Evolutionary conservation across 2,329 filamentous ascomycete genomes (phyloP).

Genomic region (Exophiala lecanii-corni): DNA sequence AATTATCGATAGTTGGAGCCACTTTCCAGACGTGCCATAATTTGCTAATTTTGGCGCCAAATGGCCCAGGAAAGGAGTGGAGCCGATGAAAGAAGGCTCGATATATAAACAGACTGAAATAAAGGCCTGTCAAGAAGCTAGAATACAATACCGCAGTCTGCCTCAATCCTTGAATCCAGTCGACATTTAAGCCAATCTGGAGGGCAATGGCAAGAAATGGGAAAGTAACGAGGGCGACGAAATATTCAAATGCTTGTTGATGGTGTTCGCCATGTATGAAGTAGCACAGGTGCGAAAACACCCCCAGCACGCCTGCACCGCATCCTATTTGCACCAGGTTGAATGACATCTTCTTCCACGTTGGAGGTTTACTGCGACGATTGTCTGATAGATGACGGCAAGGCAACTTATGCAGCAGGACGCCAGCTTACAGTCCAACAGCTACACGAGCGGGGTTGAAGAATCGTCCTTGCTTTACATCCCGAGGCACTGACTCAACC

Average conservation of each 20-base stretch:
- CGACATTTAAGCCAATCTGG: neutral
- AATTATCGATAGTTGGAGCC: constrained; percentile 29
- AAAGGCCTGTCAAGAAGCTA: constrained; percentile 8
- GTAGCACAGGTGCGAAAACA: constrained; percentile 5
- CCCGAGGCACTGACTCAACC: no score
- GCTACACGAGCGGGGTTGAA: no score
- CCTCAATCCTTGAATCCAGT: neutral
- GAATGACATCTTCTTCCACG: no score
- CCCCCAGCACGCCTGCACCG: no score
- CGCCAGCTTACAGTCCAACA: no score
- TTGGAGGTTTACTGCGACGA: no score
- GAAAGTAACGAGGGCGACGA: constrained; percentile 1
- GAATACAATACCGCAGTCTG: constrained; percentile 1
- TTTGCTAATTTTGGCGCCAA: constrained; percentile 25
- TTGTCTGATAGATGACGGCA: no score
- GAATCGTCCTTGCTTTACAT: no score
- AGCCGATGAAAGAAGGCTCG: constrained; percentile 30
- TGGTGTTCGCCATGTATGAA: constrained; percentile 11
- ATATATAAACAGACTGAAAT: constrained; percentile 23
- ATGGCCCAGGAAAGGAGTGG: constrained; percentile 30
- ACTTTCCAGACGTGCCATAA: constrained; percentile 29
- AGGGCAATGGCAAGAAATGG: constrained; percentile 1
- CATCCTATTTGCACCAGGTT: no score
- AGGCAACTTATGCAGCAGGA: no score
- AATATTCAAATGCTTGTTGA: constrained; percentile 4